Evolutionary conservation across 2,329 filamentous ascomycete genomes (phyloP), one percentile per base, ranked within the genome.

Genomic region (Massarina eburnea): DNA sequence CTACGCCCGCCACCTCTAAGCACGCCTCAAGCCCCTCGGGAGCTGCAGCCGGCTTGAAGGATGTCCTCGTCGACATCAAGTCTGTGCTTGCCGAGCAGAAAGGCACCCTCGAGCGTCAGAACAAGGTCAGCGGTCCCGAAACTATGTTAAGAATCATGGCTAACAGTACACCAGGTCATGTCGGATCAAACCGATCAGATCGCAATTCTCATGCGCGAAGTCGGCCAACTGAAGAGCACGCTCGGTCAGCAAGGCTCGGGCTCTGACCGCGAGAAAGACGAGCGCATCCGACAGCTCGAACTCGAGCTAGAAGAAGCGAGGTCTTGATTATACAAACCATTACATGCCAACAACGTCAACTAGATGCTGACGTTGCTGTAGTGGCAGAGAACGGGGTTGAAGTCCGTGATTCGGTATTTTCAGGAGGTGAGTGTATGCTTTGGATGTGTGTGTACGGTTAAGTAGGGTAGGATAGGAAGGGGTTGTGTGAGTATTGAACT

Each of bases 111-210:
- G 26, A 43, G n/a, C 40, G 36, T 44, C 53, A 56, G 34, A 55
- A 50, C 46, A 40, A 43, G 39, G 39, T 41, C 32, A 22, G 39
- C 27, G 15, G 17, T 14, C 10, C 18, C 3, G 7, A 3, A 20
- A 8, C n/a, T 8, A 22, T 8, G 17, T 32, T 32, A 3, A 4
- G 9, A 10, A 20, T 18, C 17, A n/a, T 15, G 19, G 18, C 37
- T 39, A 30, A 39, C 37, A 8, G 6, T 22, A 30, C 15, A 6
- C 45, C 83, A 82, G 74, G 83, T 90, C 54, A 88, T 96, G 64
- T 82, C 77, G 51, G 77, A 81, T n/a, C 88, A 96, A 72, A 87
- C 81, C 39, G 80, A 88, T 63, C 85, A 91, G 68, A 90, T 95
- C 58, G 78, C 78, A 39, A 76, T 78, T 21, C 73, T 95, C 38